Evolutionary conservation across 108 stramenopile genomes (phyloP).

Genomic region (Cyclotella atomus): DNA sequence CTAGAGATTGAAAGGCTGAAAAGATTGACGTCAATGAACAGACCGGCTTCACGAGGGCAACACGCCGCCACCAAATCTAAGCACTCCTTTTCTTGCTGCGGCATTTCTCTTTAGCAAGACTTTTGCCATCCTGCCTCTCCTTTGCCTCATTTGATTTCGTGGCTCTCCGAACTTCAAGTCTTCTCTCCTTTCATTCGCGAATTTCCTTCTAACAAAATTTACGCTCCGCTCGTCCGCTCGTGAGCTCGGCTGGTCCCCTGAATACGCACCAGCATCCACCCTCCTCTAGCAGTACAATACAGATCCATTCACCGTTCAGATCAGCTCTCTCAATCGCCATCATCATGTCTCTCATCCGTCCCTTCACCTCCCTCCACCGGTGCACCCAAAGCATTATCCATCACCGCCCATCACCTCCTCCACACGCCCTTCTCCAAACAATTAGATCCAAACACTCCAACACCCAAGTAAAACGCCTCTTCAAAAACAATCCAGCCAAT

Average conservation of each 20-base stretch:
- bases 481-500: constrained; percentile 77
- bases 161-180: too few species aligned
- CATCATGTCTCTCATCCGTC: constrained; percentile 21
- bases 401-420: constrained; percentile 10
- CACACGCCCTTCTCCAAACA: constrained; percentile 1
- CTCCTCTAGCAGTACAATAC: too few species aligned
- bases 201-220: too few species aligned
- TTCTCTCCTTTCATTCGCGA: too few species aligned
- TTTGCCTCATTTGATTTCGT: too few species aligned
- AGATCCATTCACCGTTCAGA: background rate
- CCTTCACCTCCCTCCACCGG: constrained; percentile 18
- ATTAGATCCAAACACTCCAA: constrained; percentile 71
- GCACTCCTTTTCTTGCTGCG: too few species aligned
- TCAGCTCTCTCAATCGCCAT: background rate
- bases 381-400: constrained; percentile 9
- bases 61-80: too few species aligned
- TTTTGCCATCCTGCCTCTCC: too few species aligned
- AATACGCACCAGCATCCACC: background rate
- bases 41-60: too few species aligned
- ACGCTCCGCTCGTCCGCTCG: too few species aligned
- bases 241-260: background rate
- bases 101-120: too few species aligned
- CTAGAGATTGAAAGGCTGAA: background rate
- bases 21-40: background rate
- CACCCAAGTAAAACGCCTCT: constrained; percentile 81